Percentiles rank a stretch among this genome's conserved stretches.
phyloP scores from a whole-genome alignment of 225 moss, liverwort and hornwort genomes.

The Rhytidiadelphus loreus region DNA sequence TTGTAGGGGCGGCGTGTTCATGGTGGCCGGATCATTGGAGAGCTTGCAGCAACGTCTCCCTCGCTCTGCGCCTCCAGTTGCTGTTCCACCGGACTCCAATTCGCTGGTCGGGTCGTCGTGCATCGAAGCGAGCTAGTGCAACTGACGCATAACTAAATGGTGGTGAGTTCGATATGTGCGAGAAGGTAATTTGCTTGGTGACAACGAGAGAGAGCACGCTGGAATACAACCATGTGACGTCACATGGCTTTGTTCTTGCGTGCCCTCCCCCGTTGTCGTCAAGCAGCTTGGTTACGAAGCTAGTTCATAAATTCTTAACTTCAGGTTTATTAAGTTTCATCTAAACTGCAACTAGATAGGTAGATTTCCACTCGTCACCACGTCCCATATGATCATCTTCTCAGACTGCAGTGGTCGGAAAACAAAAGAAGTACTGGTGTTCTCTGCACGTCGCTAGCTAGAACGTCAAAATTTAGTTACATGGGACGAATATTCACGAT shows the following conservation, averaged over 20 bases:
- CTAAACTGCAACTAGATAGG: neutral
- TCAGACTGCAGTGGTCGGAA: neutral
- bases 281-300: neutral
- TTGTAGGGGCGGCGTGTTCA: neutral
- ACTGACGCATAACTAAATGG: too few relatives aligned
- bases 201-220: conserved; percentile 66
- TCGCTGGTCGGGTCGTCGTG: neutral
- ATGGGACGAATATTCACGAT: neutral
- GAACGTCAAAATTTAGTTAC: neutral
- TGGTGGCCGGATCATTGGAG: neutral
- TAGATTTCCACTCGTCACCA: neutral
- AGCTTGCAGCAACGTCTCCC: neutral
- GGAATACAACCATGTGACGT: conserved; percentile 6
- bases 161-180: neutral
- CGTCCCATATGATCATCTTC: neutral
- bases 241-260: conserved; percentile 35
- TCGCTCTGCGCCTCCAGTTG: neutral
- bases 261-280: conserved; percentile 42
- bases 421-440: neutral
- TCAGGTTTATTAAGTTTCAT: neutral
- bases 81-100: neutral
- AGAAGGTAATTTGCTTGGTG: conserved; percentile 7
- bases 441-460: neutral
- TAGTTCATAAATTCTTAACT: neutral
- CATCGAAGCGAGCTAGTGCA: neutral